Percentiles rank a stretch among this genome's conserved stretches.
These are phyloP conservation scores for Sarcocystis neurona DNA, from an alignment of 169 alveolate species.

Conservation along the genomic window DNA sequence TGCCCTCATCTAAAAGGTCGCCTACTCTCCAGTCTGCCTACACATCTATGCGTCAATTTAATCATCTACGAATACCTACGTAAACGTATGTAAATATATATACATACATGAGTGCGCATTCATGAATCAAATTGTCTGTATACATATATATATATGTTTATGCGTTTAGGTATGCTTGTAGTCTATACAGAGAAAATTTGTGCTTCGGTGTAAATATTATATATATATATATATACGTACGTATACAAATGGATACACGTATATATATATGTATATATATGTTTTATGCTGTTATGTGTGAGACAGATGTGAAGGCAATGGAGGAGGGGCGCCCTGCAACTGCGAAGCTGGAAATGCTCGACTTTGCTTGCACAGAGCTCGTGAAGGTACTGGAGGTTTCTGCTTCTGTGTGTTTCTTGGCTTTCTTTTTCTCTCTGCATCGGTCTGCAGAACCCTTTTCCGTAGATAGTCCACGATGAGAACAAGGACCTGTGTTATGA, in stretches of 20 bases:
- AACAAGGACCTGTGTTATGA: no score
- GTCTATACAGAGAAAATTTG: neutral
- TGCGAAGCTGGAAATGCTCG: constrained; percentile 59
- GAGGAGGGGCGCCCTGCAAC: constrained; percentile 58
- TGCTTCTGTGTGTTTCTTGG: no score
- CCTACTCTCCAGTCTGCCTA: no score
- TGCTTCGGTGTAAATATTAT: neutral
- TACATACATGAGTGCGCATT: no score
- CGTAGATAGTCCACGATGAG: no score
- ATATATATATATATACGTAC: neutral
- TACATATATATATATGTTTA: neutral
- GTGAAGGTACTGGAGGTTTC: constrained; percentile 51
- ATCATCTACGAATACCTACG: no score
- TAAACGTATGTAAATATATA: no score
- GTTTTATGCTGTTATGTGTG: neutral
- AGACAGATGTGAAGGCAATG: constrained; percentile 38
- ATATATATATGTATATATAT: no score
- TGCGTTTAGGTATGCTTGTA: neutral
- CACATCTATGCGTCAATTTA: no score
- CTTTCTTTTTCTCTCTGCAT: no score
- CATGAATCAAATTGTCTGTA: neutral
- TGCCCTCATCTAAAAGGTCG: no score
- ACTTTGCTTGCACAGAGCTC: constrained; percentile 46
- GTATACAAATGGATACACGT: neutral
- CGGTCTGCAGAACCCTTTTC: no score